Conservation (phyloP, 2,329 filamentous ascomycete genomes). For the Fusarium denticulatum region DNA sequence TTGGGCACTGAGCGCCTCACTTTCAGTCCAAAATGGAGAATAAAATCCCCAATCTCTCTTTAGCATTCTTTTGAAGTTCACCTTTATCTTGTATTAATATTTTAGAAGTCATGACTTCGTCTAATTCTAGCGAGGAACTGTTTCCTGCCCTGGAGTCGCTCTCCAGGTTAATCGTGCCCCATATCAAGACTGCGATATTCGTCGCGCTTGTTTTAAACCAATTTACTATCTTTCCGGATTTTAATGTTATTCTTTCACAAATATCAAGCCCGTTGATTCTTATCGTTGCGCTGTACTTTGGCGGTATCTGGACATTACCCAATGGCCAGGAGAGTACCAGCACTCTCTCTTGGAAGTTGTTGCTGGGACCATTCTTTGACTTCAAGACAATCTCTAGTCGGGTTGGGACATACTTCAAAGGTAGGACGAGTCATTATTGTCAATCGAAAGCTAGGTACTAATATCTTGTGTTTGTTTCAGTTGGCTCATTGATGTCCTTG, state of each 20-base stretch:
- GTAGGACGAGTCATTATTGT: rapidly evolving
- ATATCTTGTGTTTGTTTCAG: neutral
- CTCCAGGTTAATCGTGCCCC: slow-evolving; percentile 11
- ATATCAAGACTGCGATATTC: slow-evolving; percentile 21
- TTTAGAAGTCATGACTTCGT: slow-evolving; percentile 15
- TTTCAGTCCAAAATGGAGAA: neutral
- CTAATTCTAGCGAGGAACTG: slow-evolving; percentile 20
- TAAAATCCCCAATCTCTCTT: neutral
- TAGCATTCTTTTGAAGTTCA: rapidly evolving
- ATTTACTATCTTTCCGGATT: slow-evolving; percentile 6
- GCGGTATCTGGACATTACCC: neutral
- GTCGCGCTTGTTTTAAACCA: slow-evolving; percentile 17
- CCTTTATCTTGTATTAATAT: neutral
- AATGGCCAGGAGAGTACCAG: neutral
- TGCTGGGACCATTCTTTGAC: slow-evolving; percentile 9
- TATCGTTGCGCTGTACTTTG: slow-evolving; percentile 13
- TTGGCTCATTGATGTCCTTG: slow-evolving; percentile 13
- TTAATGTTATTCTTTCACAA: neutral
- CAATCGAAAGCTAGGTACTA: rapidly evolving
- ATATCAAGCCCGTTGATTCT: slow-evolving; percentile 9
- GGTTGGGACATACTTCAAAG: slow-evolving; percentile 23
- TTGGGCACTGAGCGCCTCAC: slow-evolving; percentile 5
- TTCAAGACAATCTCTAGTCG: slow-evolving; percentile 7
- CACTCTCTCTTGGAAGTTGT: neutral
- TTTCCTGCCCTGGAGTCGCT: slow-evolving; percentile 25